Base-by-base conservation (phyloP, 805 yeast species). In the Vanderwaltozyma tropicalis region DNA sequence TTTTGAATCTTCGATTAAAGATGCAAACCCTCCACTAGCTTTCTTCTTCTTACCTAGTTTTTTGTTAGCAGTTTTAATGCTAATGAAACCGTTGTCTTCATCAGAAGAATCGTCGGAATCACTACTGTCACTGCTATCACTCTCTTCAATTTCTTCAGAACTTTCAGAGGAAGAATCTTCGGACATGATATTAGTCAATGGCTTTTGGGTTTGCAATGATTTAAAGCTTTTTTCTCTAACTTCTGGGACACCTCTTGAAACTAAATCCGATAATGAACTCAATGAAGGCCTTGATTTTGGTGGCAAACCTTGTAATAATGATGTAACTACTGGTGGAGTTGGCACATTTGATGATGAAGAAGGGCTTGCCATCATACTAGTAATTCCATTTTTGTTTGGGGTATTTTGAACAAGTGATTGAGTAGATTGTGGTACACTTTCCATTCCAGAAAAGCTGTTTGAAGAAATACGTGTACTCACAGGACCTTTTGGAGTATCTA, bases 221-320 rank as follows among this genome's bases (percentile, higher is more conserved):
- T 24, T 24, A 49, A 49, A 22, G 41, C 48, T 9, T 42, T 63
- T 62, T 32, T 77, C 83, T 39, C 67, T 69, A 0, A 79, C 84
- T 16, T 74, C 82, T 2, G 87, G 87, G 11, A 79, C 68, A 4
- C 84, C 86, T 37, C 78, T 64, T n/a, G 69, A 66, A 4, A 70
- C 77, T 41, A 80, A 60, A 42, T 78, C 81, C 3, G 74, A 69
- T 24, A 80, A 57, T 1, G 82, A 72, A 36, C 64, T 63, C 38
- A 75, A 64, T 0, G 78, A 71, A 9, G 60, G 53, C 25, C 66
- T 60, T 13, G 57, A 45, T 31, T 52, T 59, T 21, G 54, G 53
- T 7, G 58, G 53, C 16, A 52, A 41, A 14, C 46, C 46, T 29
- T 22, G 31, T 19, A 22, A 25, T 14, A 19, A 11, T 26, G 28